Percentiles rank a stretch among this genome's conserved stretches.
phyloP scores from a whole-genome alignment of 495 filamentous ascomycete genomes.

The Penicillium paradoxum region DNA sequence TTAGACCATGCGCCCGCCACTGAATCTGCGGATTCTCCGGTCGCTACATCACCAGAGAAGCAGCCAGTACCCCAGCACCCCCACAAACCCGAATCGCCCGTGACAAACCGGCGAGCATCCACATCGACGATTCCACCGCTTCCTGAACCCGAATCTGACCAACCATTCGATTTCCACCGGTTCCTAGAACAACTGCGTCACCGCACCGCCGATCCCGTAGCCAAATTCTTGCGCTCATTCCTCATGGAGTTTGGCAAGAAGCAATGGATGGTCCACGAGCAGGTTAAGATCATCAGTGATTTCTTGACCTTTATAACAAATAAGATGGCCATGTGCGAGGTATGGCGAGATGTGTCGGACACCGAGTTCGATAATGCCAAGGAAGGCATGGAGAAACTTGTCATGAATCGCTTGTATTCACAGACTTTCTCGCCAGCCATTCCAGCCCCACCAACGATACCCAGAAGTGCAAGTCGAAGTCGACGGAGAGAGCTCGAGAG shows the following conservation, averaged over 20 bases:
- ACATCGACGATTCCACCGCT: constrained; percentile 57
- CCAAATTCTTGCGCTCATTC: constrained; percentile 91
- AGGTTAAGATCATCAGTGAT: constrained; percentile 97
- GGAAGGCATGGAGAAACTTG: constrained; percentile 99
- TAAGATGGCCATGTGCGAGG: constrained; percentile 97
- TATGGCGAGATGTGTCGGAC: constrained; percentile 94
- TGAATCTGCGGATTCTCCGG: constrained; percentile 10
- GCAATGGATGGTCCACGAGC: constrained; percentile 99
- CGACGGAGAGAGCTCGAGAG: constrained; percentile 64
- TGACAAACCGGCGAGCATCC: constrained; percentile 43
- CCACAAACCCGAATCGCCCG: constrained; percentile 28
- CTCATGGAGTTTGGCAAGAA: constrained; percentile 92
- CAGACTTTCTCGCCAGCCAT: constrained; percentile 97
- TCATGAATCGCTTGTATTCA: constrained; percentile 96
- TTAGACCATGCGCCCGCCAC: constrained; percentile 56
- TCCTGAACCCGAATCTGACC: constrained; percentile 81
- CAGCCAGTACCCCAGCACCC: constrained; percentile 17
- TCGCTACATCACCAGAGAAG: constrained; percentile 14
- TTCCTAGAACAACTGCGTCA: constrained; percentile 95
- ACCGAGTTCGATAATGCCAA: constrained; percentile 97
- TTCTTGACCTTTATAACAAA: constrained; percentile 97
- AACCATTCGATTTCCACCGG: constrained; percentile 96
- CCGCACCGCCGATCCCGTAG: constrained; percentile 92
- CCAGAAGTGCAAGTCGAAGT: constrained; percentile 55
- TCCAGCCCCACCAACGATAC: constrained; percentile 68